Conservation (phyloP, 768 basidiomycete species). For the Tylopilus rubrobrunneus region DNA sequence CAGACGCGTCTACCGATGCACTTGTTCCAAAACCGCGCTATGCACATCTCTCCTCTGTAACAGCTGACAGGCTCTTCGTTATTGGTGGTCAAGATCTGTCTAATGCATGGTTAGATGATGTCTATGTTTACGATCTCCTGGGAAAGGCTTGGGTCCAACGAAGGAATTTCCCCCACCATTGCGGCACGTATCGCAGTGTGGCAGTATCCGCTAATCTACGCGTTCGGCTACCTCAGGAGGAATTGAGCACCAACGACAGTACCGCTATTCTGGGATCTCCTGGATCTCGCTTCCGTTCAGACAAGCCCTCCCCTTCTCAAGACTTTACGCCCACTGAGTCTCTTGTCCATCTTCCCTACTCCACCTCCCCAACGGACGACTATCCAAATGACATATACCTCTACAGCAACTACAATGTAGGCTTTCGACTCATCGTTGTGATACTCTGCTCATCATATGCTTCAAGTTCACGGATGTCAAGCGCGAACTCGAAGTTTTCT, state of each 20-base stretch:
- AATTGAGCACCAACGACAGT: conserved; percentile 40
- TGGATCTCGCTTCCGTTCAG: conserved; percentile 55
- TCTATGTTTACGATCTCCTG: conserved; percentile 82
- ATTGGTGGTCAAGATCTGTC: conserved; percentile 94
- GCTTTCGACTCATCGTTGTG: conserved; percentile 24
- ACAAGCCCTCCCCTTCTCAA: conserved; percentile 38
- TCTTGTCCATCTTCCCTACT: conserved; percentile 73
- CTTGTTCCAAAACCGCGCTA: conserved; percentile 83
- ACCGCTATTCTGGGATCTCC: conserved; percentile 47
- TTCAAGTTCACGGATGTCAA: conserved; percentile 88
- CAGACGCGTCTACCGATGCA: conserved; percentile 38
- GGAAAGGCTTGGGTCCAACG: conserved; percentile 73
- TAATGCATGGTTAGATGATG: conserved; percentile 91
- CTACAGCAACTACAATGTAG: conserved; percentile 94
- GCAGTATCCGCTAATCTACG: conserved; percentile 70
- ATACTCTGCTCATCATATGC: conserved; percentile 7
- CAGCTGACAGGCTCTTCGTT: conserved; percentile 79
- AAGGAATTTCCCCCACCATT: conserved; percentile 85
- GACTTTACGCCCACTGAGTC: conserved; percentile 57
- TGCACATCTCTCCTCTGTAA: conserved; percentile 89
- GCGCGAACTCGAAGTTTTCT: conserved; percentile 90
- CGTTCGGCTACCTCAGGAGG: conserved; percentile 67
- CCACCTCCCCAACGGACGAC: conserved; percentile 64
- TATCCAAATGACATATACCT: conserved; percentile 84
- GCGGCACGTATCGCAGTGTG: conserved; percentile 93